phyloP scores from a whole-genome alignment of 2,329 filamentous ascomycete genomes.

The Colletotrichum siamense region DNA sequence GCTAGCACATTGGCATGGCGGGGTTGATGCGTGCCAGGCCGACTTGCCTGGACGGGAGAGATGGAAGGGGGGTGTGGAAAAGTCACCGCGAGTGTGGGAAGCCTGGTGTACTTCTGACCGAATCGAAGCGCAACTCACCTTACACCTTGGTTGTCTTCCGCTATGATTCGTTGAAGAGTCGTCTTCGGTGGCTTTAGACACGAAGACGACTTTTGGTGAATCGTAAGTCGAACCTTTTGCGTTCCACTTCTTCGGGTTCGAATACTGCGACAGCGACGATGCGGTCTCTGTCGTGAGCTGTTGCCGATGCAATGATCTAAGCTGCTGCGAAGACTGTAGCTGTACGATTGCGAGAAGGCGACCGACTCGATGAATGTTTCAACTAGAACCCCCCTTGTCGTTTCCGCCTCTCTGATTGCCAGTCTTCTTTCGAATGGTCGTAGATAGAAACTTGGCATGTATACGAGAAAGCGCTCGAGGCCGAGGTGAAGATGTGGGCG shows the following conservation, averaged over 20 bases:
- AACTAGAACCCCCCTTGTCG: slow-evolving; percentile 26
- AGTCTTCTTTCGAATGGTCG: slow-evolving; percentile 29
- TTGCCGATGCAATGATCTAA: not conserved
- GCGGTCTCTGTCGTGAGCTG: not conserved
- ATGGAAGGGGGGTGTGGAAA: slow-evolving; percentile 32
- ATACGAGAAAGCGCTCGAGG: slow-evolving; percentile 36
- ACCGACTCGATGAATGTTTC: not conserved
- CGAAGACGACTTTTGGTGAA: not conserved
- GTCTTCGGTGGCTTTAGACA: not conserved
- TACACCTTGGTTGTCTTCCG: slow-evolving; percentile 25
- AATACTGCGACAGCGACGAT: not conserved
- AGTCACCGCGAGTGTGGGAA: slow-evolving; percentile 21
- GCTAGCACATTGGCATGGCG: slow-evolving; percentile 39
- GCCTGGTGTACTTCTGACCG: not conserved
- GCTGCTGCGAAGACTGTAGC: not conserved
- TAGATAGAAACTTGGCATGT: slow-evolving; percentile 39
- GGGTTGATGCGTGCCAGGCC: slow-evolving; percentile 37
- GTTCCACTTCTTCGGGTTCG: not conserved
- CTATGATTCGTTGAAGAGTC: not conserved
- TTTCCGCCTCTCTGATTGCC: slow-evolving; percentile 25
- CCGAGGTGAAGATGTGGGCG: slow-evolving; percentile 34
- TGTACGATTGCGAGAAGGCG: not conserved
- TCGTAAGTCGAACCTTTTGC: not conserved
- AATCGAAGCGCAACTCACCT: not conserved
- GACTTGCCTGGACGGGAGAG: slow-evolving; percentile 22